Evolutionary conservation across 2,329 filamentous ascomycete species (phyloP).

Genomic region (Tolypocladium cylindrosporum): DNA sequence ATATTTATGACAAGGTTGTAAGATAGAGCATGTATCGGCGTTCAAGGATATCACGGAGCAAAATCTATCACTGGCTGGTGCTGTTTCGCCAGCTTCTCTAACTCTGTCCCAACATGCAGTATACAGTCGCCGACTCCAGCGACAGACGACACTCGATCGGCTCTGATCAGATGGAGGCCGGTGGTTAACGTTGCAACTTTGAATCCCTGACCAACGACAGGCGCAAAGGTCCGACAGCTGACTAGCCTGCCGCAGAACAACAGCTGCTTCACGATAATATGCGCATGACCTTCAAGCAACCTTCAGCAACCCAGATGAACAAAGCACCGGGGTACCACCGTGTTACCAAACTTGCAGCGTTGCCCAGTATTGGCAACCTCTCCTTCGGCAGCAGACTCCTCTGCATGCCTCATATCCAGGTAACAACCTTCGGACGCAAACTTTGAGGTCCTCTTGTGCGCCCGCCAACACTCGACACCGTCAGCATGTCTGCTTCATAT

Average conservation of each 20-base stretch:
- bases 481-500: too few species aligned
- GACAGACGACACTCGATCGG: background rate
- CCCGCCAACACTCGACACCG: too few species aligned
- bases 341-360: background rate
- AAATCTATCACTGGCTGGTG: background rate
- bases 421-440: too few species aligned
- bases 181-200: background rate
- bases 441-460: too few species aligned
- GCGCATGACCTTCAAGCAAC: background rate
- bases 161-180: background rate
- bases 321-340: background rate
- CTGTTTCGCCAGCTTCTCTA: background rate
- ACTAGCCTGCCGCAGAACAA: too few species aligned
- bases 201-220: background rate
- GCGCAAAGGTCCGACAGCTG: background rate
- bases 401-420: background rate
- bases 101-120: background rate
- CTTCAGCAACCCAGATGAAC: too few species aligned
- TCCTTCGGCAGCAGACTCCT: background rate
- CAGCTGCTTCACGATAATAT: background rate
- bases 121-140: background rate
- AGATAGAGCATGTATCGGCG: conserved; percentile 7
- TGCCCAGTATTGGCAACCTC: background rate
- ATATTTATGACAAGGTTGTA: background rate
- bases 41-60: conserved; percentile 6